Base-by-base conservation (phyloP, 306 rosid species). In the Prunus davidiana region DNA sequence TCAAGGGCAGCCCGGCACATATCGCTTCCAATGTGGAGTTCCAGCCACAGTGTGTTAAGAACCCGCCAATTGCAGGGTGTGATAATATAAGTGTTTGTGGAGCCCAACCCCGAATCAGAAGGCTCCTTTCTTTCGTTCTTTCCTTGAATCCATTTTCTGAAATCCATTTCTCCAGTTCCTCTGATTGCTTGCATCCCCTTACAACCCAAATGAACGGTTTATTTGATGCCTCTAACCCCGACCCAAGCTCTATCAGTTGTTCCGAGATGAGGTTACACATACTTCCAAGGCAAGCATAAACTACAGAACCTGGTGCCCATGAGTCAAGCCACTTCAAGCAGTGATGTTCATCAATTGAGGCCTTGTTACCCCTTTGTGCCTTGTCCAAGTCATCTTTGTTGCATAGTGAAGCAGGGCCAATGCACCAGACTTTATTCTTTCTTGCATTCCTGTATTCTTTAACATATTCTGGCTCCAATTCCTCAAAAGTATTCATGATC, bases 1-100 rank as follows among this genome's bases (percentile, higher is more conserved):
- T 66, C 90, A 87, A 30, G 13, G 90, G 91, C 34, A 89, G 72
- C 47, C 91, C 94, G 4, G 81, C 82, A 67, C 80, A 81, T 32
- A 89, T 60, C n/a, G 76, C 86, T 87, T 89, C 93, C 0, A 89
- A 67, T 0, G 87, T 78, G 6, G 93, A 88, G 58, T 88, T 88
- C 93, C 93, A 86, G 1, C 93, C 90, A 43, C 87, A 86, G 43
- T 89, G 90, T 38, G 93, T 89, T 13, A 86, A 61, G 80, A 89
- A 89, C 1, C 82, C 89, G 8, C 93, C 93, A 69, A 89, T 13
- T 8, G 89, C 30, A 38, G 77, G 79, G 75, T 89, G 87, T 70
- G 90, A 86, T 14, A 84, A 20, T 76, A 89, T 71, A 1, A 89
- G 76, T 14, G 85, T 84, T 30, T 89, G 90, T 6, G 93, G 90